phyloP scores from a whole-genome alignment of 257 asterid genomes.

The Nyctanthes arbortristis region DNA sequence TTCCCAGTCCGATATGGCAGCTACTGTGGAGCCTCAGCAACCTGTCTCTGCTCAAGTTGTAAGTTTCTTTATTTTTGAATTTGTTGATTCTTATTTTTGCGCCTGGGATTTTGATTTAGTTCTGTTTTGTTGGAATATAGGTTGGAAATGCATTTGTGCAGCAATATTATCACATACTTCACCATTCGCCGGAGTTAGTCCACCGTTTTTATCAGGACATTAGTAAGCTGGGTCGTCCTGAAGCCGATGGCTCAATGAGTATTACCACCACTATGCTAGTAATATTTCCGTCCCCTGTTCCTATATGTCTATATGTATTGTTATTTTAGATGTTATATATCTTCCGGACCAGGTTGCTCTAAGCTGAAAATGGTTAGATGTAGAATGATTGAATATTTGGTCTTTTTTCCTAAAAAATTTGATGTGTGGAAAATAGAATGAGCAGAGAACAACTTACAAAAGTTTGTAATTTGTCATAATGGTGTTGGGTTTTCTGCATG shows the following conservation, averaged over 20 bases:
- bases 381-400: not conserved
- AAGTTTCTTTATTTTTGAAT: slow-evolving; percentile 25
- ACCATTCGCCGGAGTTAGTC: slow-evolving; percentile 75
- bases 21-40: slow-evolving; percentile 41
- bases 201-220: slow-evolving; percentile 76
- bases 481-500: not conserved
- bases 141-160: slow-evolving; percentile 89
- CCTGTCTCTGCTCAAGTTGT: slow-evolving; percentile 70
- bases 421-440: not conserved
- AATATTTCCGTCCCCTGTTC: slow-evolving; percentile 30
- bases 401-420: not conserved
- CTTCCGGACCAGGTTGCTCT: not conserved
- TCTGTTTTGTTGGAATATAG: slow-evolving; percentile 33
- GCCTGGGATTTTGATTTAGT: slow-evolving; percentile 11
- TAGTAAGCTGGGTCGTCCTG: slow-evolving; percentile 89
- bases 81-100: not conserved
- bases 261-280: slow-evolving; percentile 84
- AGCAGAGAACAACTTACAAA: not conserved
- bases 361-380: not conserved
- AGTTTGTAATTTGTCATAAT: not conserved
- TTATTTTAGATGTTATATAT: not conserved
- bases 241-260: slow-evolving; percentile 71
- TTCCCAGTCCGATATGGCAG: slow-evolving; percentile 50
- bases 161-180: slow-evolving; percentile 87
- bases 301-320: not conserved